Evolutionary conservation across 2,329 filamentous ascomycete species (phyloP).

Genomic region (Phoma sp.): DNA sequence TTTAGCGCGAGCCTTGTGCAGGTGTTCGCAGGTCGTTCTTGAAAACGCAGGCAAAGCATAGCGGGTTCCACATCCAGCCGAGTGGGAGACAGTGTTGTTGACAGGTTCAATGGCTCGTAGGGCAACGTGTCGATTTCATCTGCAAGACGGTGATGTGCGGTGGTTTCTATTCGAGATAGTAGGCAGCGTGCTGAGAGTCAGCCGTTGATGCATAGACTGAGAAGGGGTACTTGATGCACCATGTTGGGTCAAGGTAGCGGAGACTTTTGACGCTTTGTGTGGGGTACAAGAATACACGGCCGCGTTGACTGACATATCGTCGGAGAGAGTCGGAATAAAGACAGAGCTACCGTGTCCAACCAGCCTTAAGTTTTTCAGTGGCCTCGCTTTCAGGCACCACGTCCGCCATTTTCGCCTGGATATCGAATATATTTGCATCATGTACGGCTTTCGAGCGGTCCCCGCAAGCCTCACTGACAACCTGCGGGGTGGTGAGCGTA

Average conservation of each 20-base stretch:
- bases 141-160: background rate
- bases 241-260: background rate
- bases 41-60: background rate
- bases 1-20: background rate
- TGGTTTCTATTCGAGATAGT: background rate
- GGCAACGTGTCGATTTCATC: background rate
- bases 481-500: constrained; percentile 29
- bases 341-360: constrained; percentile 38
- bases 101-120: background rate
- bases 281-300: constrained; percentile 1
- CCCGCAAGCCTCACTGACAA: constrained; percentile 56
- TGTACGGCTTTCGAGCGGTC: constrained; percentile 55
- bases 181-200: background rate
- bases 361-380: constrained; percentile 46
- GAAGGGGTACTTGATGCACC: background rate
- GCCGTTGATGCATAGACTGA: background rate
- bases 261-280: constrained; percentile 1
- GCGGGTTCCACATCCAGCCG: too few relatives aligned
- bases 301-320: constrained; percentile 1
- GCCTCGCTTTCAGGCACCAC: constrained; percentile 54
- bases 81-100: background rate
- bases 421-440: constrained; percentile 54
- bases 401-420: constrained; percentile 57
- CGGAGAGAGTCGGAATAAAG: constrained; percentile 11
- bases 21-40: constrained; percentile 7